Conservation (phyloP, 2,329 filamentous ascomycete species). For the Orbilia oligospora region DNA sequence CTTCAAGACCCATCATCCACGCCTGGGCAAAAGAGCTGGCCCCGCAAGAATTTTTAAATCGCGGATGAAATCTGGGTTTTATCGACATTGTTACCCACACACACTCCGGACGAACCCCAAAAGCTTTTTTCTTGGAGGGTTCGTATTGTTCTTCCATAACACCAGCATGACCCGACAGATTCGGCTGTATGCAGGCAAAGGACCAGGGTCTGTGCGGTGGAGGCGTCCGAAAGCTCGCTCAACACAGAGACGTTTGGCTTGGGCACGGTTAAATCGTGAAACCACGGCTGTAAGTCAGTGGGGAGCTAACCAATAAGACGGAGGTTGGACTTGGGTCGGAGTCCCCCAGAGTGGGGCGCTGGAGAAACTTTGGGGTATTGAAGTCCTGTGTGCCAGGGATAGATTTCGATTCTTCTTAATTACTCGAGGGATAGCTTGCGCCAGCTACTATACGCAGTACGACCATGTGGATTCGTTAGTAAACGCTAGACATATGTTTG, state of each 20-base stretch:
- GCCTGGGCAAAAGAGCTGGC: background rate
- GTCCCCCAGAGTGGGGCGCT: conserved; percentile 44
- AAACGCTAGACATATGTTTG: conserved; percentile 12
- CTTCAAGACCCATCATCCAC: conserved; percentile 29
- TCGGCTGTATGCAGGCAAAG: conserved; percentile 55
- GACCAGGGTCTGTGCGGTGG: conserved; percentile 43
- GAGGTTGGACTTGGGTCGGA: conserved; percentile 16
- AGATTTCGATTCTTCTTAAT: conserved; percentile 8
- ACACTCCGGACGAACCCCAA: background rate
- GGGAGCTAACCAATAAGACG: conserved; percentile 41
- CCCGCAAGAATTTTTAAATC: conserved; percentile 41
- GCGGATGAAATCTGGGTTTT: conserved; percentile 38
- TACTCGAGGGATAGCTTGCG: conserved; percentile 11
- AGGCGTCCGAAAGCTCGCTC: conserved; percentile 19
- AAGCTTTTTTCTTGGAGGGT: background rate
- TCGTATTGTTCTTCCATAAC: conserved; percentile 34
- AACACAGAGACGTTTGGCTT: conserved; percentile 40
- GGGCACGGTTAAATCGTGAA: conserved; percentile 59
- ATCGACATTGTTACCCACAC: conserved; percentile 26
- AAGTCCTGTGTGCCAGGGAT: conserved; percentile 9
- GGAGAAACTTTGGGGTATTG: conserved; percentile 30
- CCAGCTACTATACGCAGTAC: conserved; percentile 5
- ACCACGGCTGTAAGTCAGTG: conserved; percentile 47
- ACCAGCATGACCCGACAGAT: conserved; percentile 49
- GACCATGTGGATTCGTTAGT: conserved; percentile 16